Percentiles rank a stretch among this genome's conserved stretches.
These are phyloP conservation scores for Protomyces inouyei DNA, from an alignment of 1,139 yeast genomes.

Conservation along the genomic window DNA sequence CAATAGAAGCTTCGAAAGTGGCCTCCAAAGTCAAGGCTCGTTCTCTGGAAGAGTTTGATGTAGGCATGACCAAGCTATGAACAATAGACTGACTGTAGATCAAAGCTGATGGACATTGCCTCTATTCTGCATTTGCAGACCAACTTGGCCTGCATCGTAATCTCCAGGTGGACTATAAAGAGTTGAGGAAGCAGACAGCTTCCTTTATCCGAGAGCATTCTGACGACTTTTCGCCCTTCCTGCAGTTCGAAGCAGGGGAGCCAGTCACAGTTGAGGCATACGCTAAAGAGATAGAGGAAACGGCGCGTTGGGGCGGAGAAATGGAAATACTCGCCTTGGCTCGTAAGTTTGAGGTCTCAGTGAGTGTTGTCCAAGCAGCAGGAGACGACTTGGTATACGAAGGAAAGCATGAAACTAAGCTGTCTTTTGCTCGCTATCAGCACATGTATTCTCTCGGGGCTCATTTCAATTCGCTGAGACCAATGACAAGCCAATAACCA, in stretches of 20 bases:
- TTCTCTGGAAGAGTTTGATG: constrained; percentile 52
- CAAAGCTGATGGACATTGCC: constrained; percentile 89
- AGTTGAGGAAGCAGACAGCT: constrained; percentile 63
- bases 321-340: constrained; percentile 81
- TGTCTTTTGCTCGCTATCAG: constrained; percentile 66
- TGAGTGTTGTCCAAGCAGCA: constrained; percentile 73
- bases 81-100: constrained; percentile 42
- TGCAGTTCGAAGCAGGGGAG: constrained; percentile 65
- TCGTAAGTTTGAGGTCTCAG: constrained; percentile 60
- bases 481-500: constrained; percentile 39
- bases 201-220: constrained; percentile 57
- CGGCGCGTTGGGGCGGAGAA: constrained; percentile 96
- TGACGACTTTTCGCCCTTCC: constrained; percentile 72
- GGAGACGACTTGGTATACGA: constrained; percentile 58
- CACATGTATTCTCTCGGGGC: constrained; percentile 88
- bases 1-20: constrained; percentile 65
- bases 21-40: constrained; percentile 49
- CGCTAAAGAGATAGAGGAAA: constrained; percentile 58
- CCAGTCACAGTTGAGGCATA: constrained; percentile 65
- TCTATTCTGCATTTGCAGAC: constrained; percentile 79
- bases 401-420: constrained; percentile 45
- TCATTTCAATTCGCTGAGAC: constrained; percentile 78
- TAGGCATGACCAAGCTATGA: constrained; percentile 18
- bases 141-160: constrained; percentile 58
- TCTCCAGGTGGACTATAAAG: constrained; percentile 45